Percentiles rank a stretch among this genome's conserved stretches.
Conservation (phyloP, 1,139 yeast genomes). For the Lodderomyces oxycetoniae region DNA sequence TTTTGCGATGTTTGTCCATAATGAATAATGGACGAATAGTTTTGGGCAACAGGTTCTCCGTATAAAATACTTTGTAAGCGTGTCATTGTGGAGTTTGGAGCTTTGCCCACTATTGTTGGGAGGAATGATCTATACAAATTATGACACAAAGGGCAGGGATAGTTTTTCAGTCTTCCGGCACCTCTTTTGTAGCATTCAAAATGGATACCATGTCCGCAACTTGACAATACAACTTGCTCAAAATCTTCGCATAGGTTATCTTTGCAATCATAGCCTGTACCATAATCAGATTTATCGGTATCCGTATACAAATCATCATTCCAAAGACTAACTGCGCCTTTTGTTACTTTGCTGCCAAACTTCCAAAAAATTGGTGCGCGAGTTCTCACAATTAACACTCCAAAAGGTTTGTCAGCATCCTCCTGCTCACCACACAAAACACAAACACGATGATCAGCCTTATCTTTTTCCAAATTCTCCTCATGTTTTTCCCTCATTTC, state of each 20-base stretch:
- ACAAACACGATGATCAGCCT: slow-evolving; percentile 36
- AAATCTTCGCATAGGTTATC: slow-evolving; percentile 4
- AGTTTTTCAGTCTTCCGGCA: slow-evolving; percentile 25
- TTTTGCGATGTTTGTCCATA: too few relatives aligned
- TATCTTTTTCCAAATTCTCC: slow-evolving; percentile 12
- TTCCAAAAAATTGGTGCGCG: slow-evolving; percentile 44
- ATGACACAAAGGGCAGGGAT: slow-evolving; percentile 64
- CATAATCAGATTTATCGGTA: slow-evolving; percentile 19
- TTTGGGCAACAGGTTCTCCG: too few relatives aligned
- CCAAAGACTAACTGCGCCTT: slow-evolving; percentile 26
- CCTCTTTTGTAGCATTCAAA: slow-evolving; percentile 43
- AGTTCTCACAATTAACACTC: slow-evolving; percentile 44
- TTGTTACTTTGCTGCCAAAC: slow-evolving; percentile 16
- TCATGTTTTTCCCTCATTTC: slow-evolving; percentile 18
- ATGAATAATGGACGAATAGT: too few relatives aligned
- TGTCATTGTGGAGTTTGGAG: too few relatives aligned
- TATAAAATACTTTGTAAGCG: too few relatives aligned
- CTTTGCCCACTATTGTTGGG: too few relatives aligned
- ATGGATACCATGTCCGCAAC: slow-evolving; percentile 74
- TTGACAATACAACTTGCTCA: slow-evolving; percentile 38
- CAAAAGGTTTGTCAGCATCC: slow-evolving; percentile 43
- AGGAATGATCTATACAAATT: slow-evolving; percentile 43
- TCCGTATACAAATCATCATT: slow-evolving; percentile 13
- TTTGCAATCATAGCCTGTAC: slow-evolving; percentile 21
- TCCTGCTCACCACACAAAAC: slow-evolving; percentile 65